Base-by-base conservation (phyloP, 108 stramenopile genomes). In the Bacterosira constricta region DNA sequence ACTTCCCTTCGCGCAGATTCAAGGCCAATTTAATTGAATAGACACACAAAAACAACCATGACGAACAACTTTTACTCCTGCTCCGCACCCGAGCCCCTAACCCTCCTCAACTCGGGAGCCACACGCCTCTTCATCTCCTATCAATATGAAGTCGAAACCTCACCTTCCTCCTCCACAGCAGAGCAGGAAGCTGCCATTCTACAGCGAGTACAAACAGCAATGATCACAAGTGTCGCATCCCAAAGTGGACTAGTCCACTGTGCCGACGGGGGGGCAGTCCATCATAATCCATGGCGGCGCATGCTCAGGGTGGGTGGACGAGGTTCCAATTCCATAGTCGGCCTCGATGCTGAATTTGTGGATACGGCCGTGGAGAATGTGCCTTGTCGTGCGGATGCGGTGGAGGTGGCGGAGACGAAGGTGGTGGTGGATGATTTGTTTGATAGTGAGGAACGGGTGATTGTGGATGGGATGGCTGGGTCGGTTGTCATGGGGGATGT, bases 11-110 rank as follows among this genome's bases (percentile, higher is more conserved):
- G n/a, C n/a, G n/a, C n/a, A n/a, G n/a, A n/a, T n/a, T n/a, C n/a
- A n/a, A n/a, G n/a, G n/a, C n/a, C n/a, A n/a, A n/a, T n/a, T n/a
- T n/a, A n/a, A n/a, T n/a, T n/a, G n/a, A n/a, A n/a, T n/a, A n/a
- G n/a, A n/a, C n/a, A n/a, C n/a, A n/a, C n/a, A n/a, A n/a, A n/a
- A n/a, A 42, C 20, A 15, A 52, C 21, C 18, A 47, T 6, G 18
- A 66, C 26, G 45, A 70, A 58, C 11, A 31, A 42, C n/a, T 70
- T 70, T 35, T 70, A 70, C 69, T 49, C 69, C 35, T 70, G 69
- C 46, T 36, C 56, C 44, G 39, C 42, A 0, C 11, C 15, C 17
- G 21, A 42, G 7, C 7, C 5, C 9, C 7, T 9, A 6, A 8
- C 27, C 44, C 55, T 69, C 30, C 18, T 58, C 18, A 10, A 10